These are phyloP conservation scores for Hevea brasiliensis DNA, from an alignment of 345 rosid species.

Conservation along the genomic window DNA sequence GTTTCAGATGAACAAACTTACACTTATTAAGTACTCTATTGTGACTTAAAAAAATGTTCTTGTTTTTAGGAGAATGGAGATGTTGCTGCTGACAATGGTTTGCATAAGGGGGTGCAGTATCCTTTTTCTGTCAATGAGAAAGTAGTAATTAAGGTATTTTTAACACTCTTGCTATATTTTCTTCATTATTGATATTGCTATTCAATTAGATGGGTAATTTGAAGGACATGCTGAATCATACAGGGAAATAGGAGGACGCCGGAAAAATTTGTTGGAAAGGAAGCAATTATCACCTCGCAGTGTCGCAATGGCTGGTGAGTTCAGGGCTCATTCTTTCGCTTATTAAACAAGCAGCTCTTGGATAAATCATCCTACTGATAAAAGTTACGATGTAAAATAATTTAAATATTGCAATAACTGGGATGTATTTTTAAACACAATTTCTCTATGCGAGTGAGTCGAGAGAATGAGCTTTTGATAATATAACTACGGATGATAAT, in stretches of 20 bases:
- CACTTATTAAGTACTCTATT: not conserved
- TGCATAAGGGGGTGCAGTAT: conserved; percentile 76
- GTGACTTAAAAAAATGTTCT: not conserved
- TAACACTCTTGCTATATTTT: not conserved
- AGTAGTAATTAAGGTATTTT: conserved; percentile 80
- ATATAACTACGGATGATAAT: not conserved
- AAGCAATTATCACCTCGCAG: conserved; percentile 91
- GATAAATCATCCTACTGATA: not conserved
- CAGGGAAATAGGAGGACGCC: conserved; percentile 98
- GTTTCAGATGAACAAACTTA: not conserved
- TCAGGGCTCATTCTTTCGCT: not conserved
- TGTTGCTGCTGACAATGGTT: conserved; percentile 54
- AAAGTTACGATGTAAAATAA: not conserved
- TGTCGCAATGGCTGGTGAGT: conserved; percentile 98
- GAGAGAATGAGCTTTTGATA: not conserved
- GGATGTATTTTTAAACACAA: not conserved
- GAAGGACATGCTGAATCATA: conserved; percentile 25
- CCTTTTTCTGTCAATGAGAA: conserved; percentile 93
- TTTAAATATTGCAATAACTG: not conserved
- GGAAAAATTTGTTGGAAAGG: conserved; percentile 95
- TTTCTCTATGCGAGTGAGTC: not conserved
- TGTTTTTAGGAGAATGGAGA: conserved; percentile 75
- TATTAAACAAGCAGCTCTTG: not conserved
- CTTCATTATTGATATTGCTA: not conserved
- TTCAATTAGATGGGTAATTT: conserved; percentile 13